Evolutionary conservation across 2,329 filamentous ascomycete species (phyloP).

Genomic region (Beauveria bassiana): DNA sequence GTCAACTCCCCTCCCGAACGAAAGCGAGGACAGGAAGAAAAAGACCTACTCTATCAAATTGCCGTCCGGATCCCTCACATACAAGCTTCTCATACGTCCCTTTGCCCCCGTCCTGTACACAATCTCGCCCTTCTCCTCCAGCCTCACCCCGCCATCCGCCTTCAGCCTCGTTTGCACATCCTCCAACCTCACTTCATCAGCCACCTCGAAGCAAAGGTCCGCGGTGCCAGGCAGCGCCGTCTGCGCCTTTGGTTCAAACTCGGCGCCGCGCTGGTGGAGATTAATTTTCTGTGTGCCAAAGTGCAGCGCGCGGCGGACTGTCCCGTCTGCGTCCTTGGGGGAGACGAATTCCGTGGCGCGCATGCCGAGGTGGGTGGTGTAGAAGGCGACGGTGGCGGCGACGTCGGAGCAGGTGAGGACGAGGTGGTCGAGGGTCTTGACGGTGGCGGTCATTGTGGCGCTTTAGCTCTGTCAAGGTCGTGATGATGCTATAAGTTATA

Average conservation of each 20-base stretch:
- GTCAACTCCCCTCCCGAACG: not conserved
- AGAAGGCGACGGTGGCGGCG: slow-evolving; percentile 43
- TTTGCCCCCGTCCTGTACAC: slow-evolving; percentile 49
- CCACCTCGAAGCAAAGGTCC: slow-evolving; percentile 52
- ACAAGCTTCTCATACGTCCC: slow-evolving; percentile 48
- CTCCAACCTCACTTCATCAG: slow-evolving; percentile 36
- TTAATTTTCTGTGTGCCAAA: slow-evolving; percentile 57
- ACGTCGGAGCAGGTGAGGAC: slow-evolving; percentile 51
- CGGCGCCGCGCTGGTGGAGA: slow-evolving; percentile 47
- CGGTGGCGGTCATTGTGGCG: slow-evolving; percentile 15
- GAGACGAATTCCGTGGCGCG: slow-evolving; percentile 42
- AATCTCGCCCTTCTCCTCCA: slow-evolving; percentile 38
- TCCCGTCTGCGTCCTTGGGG: slow-evolving; percentile 22
- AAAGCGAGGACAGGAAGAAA: not conserved
- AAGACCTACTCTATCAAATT: slow-evolving; percentile 52
- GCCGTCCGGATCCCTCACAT: slow-evolving; percentile 53
- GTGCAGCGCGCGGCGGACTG: slow-evolving; percentile 40
- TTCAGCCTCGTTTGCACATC: slow-evolving; percentile 34
- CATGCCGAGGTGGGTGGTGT: slow-evolving; percentile 50
- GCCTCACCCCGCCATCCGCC: slow-evolving; percentile 37
- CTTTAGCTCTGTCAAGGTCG: not conserved
- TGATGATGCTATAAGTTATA: not conserved
- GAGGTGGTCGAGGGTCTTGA: slow-evolving; percentile 49
- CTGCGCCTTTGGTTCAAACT: slow-evolving; percentile 52
- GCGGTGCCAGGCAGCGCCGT: slow-evolving; percentile 47